Percentiles rank a stretch among this genome's conserved stretches.
Conservation (phyloP, 2,329 filamentous ascomycete species). For the Verticillium tricorpus region DNA sequence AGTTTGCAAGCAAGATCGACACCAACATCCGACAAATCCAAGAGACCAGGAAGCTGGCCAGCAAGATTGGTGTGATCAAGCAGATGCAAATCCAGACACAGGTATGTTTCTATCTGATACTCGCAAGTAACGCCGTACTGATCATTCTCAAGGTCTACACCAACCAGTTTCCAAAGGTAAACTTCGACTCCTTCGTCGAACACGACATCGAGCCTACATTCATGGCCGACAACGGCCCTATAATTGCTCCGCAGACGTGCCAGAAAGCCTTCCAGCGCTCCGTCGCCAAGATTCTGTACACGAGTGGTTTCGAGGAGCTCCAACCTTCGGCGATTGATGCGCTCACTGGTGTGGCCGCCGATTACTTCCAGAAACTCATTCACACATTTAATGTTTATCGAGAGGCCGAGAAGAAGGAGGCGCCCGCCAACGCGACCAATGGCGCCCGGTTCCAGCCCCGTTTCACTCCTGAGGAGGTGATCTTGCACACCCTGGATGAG, state of each 20-base stretch:
- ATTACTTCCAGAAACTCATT: conserved; percentile 84
- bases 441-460: conserved; percentile 52
- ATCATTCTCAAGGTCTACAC: conserved; percentile 71
- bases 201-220: conserved; percentile 85
- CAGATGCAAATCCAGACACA: conserved; percentile 99
- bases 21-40: conserved; percentile 93
- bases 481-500: conserved; percentile 80
- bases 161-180: conserved; percentile 97
- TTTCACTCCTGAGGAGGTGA: conserved; percentile 78
- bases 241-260: conserved; percentile 80
- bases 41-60: conserved; percentile 90
- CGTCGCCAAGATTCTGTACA: conserved; percentile 91
- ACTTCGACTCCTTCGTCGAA: conserved; percentile 83
- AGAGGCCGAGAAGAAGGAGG: conserved; percentile 72
- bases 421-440: conserved; percentile 34
- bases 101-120: conserved; percentile 43
- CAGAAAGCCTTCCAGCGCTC: conserved; percentile 83
- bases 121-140: background rate
- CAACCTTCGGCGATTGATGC: conserved; percentile 91
- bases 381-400: conserved; percentile 76
- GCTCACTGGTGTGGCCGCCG: conserved; percentile 81
- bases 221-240: conserved; percentile 79
- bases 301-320: conserved; percentile 93
- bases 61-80: conserved; percentile 96
- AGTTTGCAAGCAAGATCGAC: conserved; percentile 75